A percentile compares a stretch with the other conserved stretches of the same genome.
Evolutionary conservation across 1,139 yeast species (phyloP).

Genomic region (Magnusiomyces sp.): DNA sequence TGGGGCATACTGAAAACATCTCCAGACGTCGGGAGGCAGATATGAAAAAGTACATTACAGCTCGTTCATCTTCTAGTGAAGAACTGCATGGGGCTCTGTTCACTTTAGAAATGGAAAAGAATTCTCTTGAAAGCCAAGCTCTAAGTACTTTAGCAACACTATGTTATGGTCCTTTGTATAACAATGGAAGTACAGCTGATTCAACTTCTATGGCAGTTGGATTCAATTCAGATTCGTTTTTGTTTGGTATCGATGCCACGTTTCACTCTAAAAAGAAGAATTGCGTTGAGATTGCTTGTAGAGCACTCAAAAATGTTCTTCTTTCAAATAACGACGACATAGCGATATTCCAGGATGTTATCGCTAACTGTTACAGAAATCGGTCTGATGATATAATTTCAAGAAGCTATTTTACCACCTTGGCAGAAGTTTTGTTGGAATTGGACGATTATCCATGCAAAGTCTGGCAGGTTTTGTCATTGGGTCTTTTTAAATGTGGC

Average conservation of each 20-base stretch:
- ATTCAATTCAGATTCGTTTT: constrained; percentile 59
- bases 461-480: constrained; percentile 52
- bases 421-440: constrained; percentile 52
- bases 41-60: constrained; percentile 39
- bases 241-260: constrained; percentile 72
- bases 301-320: constrained; percentile 65
- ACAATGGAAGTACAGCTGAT: constrained; percentile 27
- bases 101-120: constrained; percentile 73
- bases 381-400: constrained; percentile 38
- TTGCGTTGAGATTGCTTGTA: constrained; percentile 55
- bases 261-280: constrained; percentile 52
- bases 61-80: constrained; percentile 24
- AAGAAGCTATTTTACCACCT: constrained; percentile 60
- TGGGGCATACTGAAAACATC: constrained; percentile 55
- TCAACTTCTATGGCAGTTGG: constrained; percentile 34
- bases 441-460: constrained; percentile 38
- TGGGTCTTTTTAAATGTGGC: constrained; percentile 64
- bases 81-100: constrained; percentile 48
- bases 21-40: constrained; percentile 59
- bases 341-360: constrained; percentile 53
- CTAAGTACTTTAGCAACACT: constrained; percentile 78
- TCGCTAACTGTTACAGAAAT: constrained; percentile 55
- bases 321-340: constrained; percentile 48
- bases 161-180: constrained; percentile 41
- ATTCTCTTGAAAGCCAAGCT: constrained; percentile 61